A percentile compares a stretch with the other conserved stretches of the same genome.
phyloP scores from a whole-genome alignment of 768 basidiomycete species.

The Leucogyrophana mollusca region DNA sequence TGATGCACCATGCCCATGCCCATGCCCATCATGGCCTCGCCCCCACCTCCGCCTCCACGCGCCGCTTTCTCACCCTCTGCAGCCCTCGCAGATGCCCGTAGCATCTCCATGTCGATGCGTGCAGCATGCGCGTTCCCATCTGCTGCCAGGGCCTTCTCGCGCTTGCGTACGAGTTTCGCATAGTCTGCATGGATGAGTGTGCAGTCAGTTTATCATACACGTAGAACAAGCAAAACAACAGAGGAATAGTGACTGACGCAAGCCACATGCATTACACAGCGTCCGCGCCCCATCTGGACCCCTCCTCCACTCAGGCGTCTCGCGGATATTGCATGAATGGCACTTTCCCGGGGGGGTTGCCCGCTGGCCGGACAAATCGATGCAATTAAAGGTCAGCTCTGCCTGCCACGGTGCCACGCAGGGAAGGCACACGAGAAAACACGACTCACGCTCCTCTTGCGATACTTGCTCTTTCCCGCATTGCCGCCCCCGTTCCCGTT shows the following conservation, averaged over 20 bases:
- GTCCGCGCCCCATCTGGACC: constrained; percentile 85
- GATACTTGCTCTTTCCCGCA: constrained; percentile 71
- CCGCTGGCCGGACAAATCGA: constrained; percentile 51
- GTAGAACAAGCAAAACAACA: background rate
- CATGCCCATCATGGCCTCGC: constrained; percentile 26
- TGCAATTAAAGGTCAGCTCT: constrained; percentile 21
- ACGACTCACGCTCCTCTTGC: constrained; percentile 77
- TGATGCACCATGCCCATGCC: constrained; percentile 40
- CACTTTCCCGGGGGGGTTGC: constrained; percentile 86
- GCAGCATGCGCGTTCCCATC: constrained; percentile 42
- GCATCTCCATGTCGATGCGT: constrained; percentile 71
- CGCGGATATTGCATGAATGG: constrained; percentile 83
- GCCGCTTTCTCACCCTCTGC: constrained; percentile 39
- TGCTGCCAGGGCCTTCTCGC: constrained; percentile 59
- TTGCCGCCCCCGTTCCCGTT: constrained; percentile 31
- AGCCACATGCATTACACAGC: constrained; percentile 81
- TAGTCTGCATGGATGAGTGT: constrained; percentile 50
- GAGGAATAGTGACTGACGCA: constrained; percentile 54
- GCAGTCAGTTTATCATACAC: background rate
- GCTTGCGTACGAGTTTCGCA: constrained; percentile 79
- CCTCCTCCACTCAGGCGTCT: constrained; percentile 87
- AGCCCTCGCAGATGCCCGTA: constrained; percentile 70
- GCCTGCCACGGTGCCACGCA: constrained; percentile 11
- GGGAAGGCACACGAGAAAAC: constrained; percentile 6
- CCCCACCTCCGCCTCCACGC: constrained; percentile 1